Base-by-base conservation (phyloP, 306 rosid genomes). In the Casuarina cunninghamiana region DNA sequence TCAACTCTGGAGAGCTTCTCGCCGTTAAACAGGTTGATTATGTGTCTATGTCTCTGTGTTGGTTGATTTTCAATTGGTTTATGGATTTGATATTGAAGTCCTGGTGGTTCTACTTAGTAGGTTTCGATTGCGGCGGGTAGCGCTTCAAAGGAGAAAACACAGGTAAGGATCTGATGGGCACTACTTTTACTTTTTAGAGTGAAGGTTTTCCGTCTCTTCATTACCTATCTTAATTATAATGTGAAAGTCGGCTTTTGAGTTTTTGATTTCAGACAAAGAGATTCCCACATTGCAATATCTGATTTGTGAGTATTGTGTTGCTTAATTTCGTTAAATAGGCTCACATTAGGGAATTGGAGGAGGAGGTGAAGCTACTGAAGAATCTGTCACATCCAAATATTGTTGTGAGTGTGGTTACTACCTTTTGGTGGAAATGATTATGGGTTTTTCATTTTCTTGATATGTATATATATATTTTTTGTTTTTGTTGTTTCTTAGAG, bases 1-100 rank as follows among this genome's bases (percentile, higher is more conserved):
- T 94, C 15, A 97, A 94, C 77, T 90, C 94, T 15, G 98, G 98
- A 10, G 98, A 94, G 93, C 97, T 94, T 43, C 82, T 94, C 65
- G 98, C 98, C 0, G 87, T 94, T 38, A 94, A 94, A 79, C 97
- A 92, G 93, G 98, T 90, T 42, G 51, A 57, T 82, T 32, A 51
- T 41, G 5, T 6, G 6, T 16, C 42, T n/a, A 32, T 51, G 55
- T 41, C 53, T 12, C 74, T 76, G 8, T 4, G 10, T 79, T 50
- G 32, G 32, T 26, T 26, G 32, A 26, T 26, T 26, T 26, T 26
- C 32, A 26, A 46, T 54, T 16, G 21, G 3, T 45, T 54, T 77
- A 54, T 38, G 69, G 38, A 69, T 75, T 67, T 77, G 50, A 41
- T 8, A n/a, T 62, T 58, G 65, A 26, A 60, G 53, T 46, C 54